These are phyloP conservation scores for Irpex rosettiformis DNA, from an alignment of 1,284 basidiomycete genomes.

Conservation along the genomic window DNA sequence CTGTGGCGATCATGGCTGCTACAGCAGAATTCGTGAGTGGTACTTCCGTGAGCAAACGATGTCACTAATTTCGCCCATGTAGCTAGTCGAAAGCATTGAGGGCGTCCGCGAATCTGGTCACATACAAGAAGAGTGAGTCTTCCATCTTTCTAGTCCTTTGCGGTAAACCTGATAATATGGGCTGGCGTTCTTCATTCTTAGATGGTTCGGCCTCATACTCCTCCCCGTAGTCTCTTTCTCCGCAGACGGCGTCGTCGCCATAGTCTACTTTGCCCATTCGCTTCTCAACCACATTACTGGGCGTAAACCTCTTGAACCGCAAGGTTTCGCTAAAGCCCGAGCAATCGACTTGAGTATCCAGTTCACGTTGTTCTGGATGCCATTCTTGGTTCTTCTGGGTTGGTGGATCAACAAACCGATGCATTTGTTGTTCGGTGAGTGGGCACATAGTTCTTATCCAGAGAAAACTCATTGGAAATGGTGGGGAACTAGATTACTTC, in stretches of 20 bases:
- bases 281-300: constrained; percentile 19
- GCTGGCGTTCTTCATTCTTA: constrained; percentile 20
- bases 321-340: constrained; percentile 32
- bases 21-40: constrained; percentile 64
- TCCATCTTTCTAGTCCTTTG: background rate
- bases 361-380: constrained; percentile 40
- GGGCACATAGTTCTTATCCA: background rate
- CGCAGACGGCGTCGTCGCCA: constrained; percentile 57
- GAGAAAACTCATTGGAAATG: too few relatives aligned
- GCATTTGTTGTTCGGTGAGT: constrained; percentile 38
- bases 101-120: constrained; percentile 39
- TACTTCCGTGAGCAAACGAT: background rate
- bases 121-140: constrained; percentile 47
- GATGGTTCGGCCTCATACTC: constrained; percentile 69
- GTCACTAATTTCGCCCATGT: constrained; percentile 5
- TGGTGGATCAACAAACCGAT: constrained; percentile 35
- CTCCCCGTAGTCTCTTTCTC: constrained; percentile 69
- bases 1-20: constrained; percentile 56
- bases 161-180: background rate
- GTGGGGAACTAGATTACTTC: constrained; percentile 51
- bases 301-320: constrained; percentile 22
- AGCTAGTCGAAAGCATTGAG: constrained; percentile 64
- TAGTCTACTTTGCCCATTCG: constrained; percentile 44
- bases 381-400: constrained; percentile 34
- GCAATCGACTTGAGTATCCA: constrained; percentile 42